Conservation (phyloP, 495 filamentous ascomycete genomes). For the Chaetomium tenue region DNA sequence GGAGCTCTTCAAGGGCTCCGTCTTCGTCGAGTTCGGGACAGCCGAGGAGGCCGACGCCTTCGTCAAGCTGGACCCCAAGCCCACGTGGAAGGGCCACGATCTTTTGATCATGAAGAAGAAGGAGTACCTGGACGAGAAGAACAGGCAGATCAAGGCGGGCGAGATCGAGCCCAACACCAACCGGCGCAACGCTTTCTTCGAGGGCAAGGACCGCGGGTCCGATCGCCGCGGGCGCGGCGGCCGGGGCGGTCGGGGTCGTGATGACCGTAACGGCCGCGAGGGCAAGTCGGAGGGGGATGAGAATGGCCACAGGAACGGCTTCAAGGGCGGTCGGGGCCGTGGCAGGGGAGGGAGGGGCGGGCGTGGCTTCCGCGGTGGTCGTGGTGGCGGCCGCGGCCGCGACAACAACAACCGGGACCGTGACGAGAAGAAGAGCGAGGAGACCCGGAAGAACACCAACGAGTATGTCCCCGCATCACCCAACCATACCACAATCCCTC, state of each 20-base stretch:
- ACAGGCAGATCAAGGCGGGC: slow-evolving; percentile 69
- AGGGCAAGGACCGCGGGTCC: slow-evolving; percentile 37
- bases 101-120: slow-evolving; percentile 80
- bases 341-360: slow-evolving; percentile 32
- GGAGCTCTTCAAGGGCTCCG: slow-evolving; percentile 82
- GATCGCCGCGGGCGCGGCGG: slow-evolving; percentile 38
- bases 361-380: slow-evolving; percentile 42
- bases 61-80: slow-evolving; percentile 73
- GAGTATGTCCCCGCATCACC: slow-evolving; percentile 26
- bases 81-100: slow-evolving; percentile 71
- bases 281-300: slow-evolving; percentile 52
- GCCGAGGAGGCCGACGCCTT: slow-evolving; percentile 75
- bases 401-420: slow-evolving; percentile 36
- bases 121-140: slow-evolving; percentile 79
- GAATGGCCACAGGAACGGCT: slow-evolving; percentile 57
- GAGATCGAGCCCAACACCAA: slow-evolving; percentile 55
- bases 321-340: slow-evolving; percentile 37
- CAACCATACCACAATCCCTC: neutral
- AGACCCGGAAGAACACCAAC: slow-evolving; percentile 24
- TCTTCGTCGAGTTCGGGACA: slow-evolving; percentile 86
- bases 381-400: slow-evolving; percentile 39
- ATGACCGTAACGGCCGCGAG: slow-evolving; percentile 62
- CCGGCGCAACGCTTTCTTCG: slow-evolving; percentile 33
- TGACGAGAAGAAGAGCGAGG: slow-evolving; percentile 29
- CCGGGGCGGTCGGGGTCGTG: slow-evolving; percentile 33